Evolutionary conservation across 2,329 filamentous ascomycete genomes (phyloP).

Genomic region (Tolypocladium inflatum): DNA sequence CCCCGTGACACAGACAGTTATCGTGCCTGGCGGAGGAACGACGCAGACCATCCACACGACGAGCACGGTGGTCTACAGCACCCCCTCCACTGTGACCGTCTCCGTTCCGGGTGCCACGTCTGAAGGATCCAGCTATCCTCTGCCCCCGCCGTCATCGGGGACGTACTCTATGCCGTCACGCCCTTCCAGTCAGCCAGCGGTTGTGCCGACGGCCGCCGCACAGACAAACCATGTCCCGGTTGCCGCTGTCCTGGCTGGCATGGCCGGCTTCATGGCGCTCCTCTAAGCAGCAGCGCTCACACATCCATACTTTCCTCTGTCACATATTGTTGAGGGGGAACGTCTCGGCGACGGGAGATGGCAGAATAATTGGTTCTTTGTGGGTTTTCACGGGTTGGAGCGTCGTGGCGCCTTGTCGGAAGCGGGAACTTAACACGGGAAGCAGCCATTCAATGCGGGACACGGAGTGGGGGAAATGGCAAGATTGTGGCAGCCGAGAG

Average conservation of each 20-base stretch:
- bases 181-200: constrained; percentile 16
- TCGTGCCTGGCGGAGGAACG: constrained; percentile 23
- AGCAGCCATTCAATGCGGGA: neutral
- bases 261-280: constrained; percentile 6
- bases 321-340: too few species aligned
- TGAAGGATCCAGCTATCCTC: constrained; percentile 3
- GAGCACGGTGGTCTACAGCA: constrained; percentile 24
- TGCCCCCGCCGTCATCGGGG: constrained; percentile 13
- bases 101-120: neutral
- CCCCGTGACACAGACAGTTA: constrained; percentile 33
- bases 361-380: neutral
- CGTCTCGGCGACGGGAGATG: neutral
- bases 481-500: neutral
- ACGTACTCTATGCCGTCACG: constrained; percentile 8
- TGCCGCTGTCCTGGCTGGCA: constrained; percentile 17
- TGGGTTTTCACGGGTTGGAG: neutral
- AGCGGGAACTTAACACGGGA: neutral
- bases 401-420: neutral
- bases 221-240: constrained; percentile 20
- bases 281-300: constrained; percentile 1
- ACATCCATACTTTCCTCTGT: neutral
- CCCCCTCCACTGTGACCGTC: constrained; percentile 15
- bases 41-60: constrained; percentile 28
- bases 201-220: constrained; percentile 13
- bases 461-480: neutral